Conservation (phyloP, 2,329 filamentous ascomycete genomes). For the Arachnopeziza araneosa region DNA sequence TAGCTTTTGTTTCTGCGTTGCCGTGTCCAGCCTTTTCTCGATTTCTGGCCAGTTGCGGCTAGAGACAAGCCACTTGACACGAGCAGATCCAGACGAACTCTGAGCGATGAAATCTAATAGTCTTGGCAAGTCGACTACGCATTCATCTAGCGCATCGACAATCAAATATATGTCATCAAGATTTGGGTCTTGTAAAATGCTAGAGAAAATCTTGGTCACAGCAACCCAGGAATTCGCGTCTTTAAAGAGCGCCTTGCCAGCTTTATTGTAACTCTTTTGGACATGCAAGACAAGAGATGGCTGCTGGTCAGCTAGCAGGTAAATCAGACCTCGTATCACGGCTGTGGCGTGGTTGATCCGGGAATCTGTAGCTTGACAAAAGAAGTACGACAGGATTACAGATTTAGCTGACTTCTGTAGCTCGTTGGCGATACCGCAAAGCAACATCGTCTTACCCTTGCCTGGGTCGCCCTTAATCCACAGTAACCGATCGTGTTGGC, state of each 20-base stretch:
- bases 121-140: conserved; percentile 21
- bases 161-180: conserved; percentile 32
- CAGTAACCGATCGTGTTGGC: conserved; percentile 22
- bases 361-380: conserved; percentile 38
- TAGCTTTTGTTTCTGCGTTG: conserved; percentile 23
- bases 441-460: conserved; percentile 35
- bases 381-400: conserved; percentile 31
- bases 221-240: conserved; percentile 34
- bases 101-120: conserved; percentile 35
- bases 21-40: conserved; percentile 28
- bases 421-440: conserved; percentile 26
- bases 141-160: conserved; percentile 45
- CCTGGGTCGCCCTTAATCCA: conserved; percentile 34
- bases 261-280: conserved; percentile 29
- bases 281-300: conserved; percentile 33
- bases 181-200: conserved; percentile 35
- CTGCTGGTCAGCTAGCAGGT: conserved; percentile 33
- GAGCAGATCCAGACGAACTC: conserved; percentile 12
- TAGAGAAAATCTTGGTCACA: conserved; percentile 35
- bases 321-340: conserved; percentile 40
- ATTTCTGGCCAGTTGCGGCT: conserved; percentile 39
- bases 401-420: conserved; percentile 12
- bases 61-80: conserved; percentile 39
- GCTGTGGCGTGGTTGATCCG: conserved; percentile 35
- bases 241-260: conserved; percentile 35